Evolutionary conservation across 1,284 basidiomycete genomes (phyloP).

Genomic region (Malassezia vespertilionis): DNA sequence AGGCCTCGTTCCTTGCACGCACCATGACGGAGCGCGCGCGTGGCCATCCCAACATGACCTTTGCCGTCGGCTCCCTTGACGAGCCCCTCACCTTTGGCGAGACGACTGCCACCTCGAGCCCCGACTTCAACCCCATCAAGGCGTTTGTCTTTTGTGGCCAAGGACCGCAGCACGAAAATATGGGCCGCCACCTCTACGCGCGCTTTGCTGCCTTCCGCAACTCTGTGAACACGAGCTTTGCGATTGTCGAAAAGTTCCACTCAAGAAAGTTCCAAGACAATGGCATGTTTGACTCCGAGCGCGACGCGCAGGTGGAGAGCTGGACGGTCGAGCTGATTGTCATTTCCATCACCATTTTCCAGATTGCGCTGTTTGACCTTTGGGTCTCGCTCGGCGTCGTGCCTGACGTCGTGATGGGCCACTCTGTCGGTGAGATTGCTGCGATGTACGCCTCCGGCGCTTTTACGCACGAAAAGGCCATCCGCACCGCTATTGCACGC

Average conservation of each 20-base stretch:
- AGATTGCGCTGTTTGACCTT: constrained; percentile 21
- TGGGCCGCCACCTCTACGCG: constrained; percentile 19
- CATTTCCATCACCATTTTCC: constrained; percentile 18
- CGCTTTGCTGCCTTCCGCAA: constrained; percentile 19
- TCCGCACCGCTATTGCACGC: constrained; percentile 17
- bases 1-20: constrained; percentile 13
- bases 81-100: constrained; percentile 12
- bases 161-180: constrained; percentile 22
- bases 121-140: constrained; percentile 18
- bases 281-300: constrained; percentile 15
- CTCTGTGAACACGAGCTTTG: constrained; percentile 15
- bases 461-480: constrained; percentile 11
- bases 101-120: constrained; percentile 11
- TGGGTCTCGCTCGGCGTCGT: constrained; percentile 11
- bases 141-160: constrained; percentile 23
- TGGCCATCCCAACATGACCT: constrained; percentile 15
- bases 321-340: constrained; percentile 18
- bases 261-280: constrained; percentile 13
- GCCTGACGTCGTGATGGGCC: constrained; percentile 17
- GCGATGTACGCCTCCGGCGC: constrained; percentile 19
- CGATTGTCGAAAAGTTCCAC: constrained; percentile 3
- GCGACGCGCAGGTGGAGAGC: constrained; percentile 9
- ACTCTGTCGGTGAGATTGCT: constrained; percentile 21
- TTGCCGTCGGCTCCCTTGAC: constrained; percentile 9
- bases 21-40: constrained; percentile 17